Conservation (phyloP, 805 yeast genomes). For the Candida vartiovaarae region DNA sequence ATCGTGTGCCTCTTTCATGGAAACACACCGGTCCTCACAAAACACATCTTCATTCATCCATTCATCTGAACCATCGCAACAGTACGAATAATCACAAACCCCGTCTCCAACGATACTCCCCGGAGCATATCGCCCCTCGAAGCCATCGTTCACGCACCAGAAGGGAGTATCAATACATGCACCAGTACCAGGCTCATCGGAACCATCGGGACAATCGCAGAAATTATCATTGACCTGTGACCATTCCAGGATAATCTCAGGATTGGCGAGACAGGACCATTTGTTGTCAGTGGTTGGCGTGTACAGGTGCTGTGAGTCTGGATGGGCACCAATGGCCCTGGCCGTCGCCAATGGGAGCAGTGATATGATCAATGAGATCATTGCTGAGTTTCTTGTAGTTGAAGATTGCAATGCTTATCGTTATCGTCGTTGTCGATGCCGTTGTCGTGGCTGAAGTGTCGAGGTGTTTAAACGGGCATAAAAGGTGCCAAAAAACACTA, state of each 20-base stretch:
- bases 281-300: conserved; percentile 41
- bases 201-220: conserved; percentile 97
- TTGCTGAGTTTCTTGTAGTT: too few species aligned
- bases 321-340: conserved; percentile 16
- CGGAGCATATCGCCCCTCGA: conserved; percentile 53
- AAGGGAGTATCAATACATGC: conserved; percentile 60
- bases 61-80: conserved; percentile 97
- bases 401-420: too few species aligned
- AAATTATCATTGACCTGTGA: conserved; percentile 76
- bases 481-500: too few species aligned
- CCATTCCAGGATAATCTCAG: conserved; percentile 53
- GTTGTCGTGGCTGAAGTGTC: too few species aligned
- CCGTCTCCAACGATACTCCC: conserved; percentile 78
- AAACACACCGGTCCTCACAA: conserved; percentile 24
- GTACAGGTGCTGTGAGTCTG: conserved; percentile 35
- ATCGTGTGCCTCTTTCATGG: conserved; percentile 20
- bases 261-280: conserved; percentile 68
- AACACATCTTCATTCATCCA: conserved; percentile 17
- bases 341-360: neutral
- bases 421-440: too few species aligned
- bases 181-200: conserved; percentile 93
- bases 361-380: neutral
- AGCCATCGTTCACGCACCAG: conserved; percentile 76
- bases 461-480: too few species aligned
- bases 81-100: conserved; percentile 76